Evolutionary conservation across 2,329 filamentous ascomycete genomes (phyloP).

Genomic region (Exophiala oligosperma): DNA sequence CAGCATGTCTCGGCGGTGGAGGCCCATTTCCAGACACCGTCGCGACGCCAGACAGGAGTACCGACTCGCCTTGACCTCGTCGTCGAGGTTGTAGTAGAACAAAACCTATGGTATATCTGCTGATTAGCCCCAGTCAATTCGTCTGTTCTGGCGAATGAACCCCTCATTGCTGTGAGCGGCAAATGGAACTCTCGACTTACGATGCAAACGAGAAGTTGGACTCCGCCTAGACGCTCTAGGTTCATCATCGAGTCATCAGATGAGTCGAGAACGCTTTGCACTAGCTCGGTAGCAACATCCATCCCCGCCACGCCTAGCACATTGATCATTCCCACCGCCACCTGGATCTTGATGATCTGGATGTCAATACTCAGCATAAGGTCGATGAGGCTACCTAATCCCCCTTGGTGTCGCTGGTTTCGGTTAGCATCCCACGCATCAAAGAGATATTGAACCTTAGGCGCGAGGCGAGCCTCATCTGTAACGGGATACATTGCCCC

Average conservation of each 20-base stretch:
- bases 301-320: slow-evolving; percentile 1
- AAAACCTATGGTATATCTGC: background rate
- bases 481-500: slow-evolving; percentile 13
- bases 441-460: slow-evolving; percentile 3
- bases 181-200: slow-evolving; percentile 1
- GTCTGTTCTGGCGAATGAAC: too few species aligned
- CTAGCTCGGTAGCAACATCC: background rate
- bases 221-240: slow-evolving; percentile 1
- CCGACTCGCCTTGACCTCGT: slow-evolving; percentile 7
- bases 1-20: slow-evolving; percentile 8
- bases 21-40: slow-evolving; percentile 11
- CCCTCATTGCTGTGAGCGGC: background rate
- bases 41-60: slow-evolving; percentile 10
- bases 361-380: slow-evolving; percentile 5
- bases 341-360: slow-evolving; percentile 5
- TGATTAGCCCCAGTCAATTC: too few species aligned
- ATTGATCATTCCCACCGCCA: slow-evolving; percentile 4
- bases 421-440: background rate
- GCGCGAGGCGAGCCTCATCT: background rate
- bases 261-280: slow-evolving; percentile 5
- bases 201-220: slow-evolving; percentile 4
- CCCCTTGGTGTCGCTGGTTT: background rate
- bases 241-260: slow-evolving; percentile 7
- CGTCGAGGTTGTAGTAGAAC: slow-evolving; percentile 5
- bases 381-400: slow-evolving; percentile 3